Evolutionary conservation across 116 monocot species (phyloP), one percentile per base, ranked within the genome.

Genomic region (Dioscorea cayenensis): DNA sequence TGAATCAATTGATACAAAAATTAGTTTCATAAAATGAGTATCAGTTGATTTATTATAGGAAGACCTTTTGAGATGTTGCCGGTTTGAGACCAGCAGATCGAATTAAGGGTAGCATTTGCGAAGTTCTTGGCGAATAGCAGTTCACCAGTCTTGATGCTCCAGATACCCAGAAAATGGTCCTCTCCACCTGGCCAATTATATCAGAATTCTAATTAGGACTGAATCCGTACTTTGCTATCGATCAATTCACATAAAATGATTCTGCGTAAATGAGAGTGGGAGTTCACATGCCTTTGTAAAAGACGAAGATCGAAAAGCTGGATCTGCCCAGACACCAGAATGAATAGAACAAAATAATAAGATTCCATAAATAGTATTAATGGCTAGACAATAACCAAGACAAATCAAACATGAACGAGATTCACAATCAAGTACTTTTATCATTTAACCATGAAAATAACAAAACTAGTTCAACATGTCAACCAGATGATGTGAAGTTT

Each of bases 271-370:
- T 69, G 80, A n/a, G 71, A 81, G 66, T 92, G 89, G 65, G 92
- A 84, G 68, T 96, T 96, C 28, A 77, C 64, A 70, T 96, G 85
- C 11, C 96, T 92, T 22, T 79, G 74, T 65, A 84, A 78, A 69
- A 85, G 77, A 43, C 92, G 85, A 43, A 67, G 79, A 73, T 96
- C 96, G 79, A 90, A 96, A 2, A 96, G 90, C 51, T 90, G 84
- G 29, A 96, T 96, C 92, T 95, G 55, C 60, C 6, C 43, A 28
- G 22, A 71, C 28, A 43, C 8, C 20, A 36, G 18, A 36, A 32
- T 38, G n/a, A 67, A 36, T 9, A 49, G 18, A 64, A 19, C 22
- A 60, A 29, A 29, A 35, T 9, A 32, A 12, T 43, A 9, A 9
- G 43, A 43, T 43, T 43, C 12, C 12, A 43, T 9, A 43, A 12